A percentile compares a stretch with the other conserved stretches of the same genome.
Evolutionary conservation across 768 basidiomycete genomes (phyloP).

Genomic region (Russula ochroleuca): DNA sequence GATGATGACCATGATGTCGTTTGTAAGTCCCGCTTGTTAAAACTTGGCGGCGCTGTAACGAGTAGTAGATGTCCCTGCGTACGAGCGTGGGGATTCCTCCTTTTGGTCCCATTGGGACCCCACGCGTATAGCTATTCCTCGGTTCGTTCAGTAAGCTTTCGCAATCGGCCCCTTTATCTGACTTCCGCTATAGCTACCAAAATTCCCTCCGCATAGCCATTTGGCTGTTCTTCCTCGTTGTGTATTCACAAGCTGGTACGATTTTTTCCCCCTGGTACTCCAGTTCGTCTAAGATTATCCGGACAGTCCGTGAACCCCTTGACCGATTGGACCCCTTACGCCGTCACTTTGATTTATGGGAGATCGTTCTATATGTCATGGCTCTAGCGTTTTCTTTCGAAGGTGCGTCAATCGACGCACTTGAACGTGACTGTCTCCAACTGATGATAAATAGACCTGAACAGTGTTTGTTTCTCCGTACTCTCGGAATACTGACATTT

Average conservation of each 20-base stretch:
- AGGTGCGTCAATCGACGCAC: conserved; percentile 44
- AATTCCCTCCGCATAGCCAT: conserved; percentile 73
- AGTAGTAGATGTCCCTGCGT: conserved; percentile 61
- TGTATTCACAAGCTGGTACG: conserved; percentile 81
- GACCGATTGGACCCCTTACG: conserved; percentile 58
- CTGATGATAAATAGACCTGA: conserved; percentile 40
- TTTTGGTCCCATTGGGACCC: conserved; percentile 76
- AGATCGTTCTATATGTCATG: conserved; percentile 74
- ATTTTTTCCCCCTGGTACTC: neutral
- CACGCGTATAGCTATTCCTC: conserved; percentile 73
- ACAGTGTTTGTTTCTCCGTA: conserved; percentile 43
- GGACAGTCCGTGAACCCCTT: conserved; percentile 68
- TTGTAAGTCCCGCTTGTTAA: conserved; percentile 43
- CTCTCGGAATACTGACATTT: conserved; percentile 3
- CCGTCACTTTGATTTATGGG: conserved; percentile 68
- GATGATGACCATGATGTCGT: conserved; percentile 73
- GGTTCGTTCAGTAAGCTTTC: conserved; percentile 36
- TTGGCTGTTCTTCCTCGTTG: conserved; percentile 73
- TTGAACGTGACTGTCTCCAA: neutral
- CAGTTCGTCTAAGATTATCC: conserved; percentile 9
- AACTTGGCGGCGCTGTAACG: conserved; percentile 3
- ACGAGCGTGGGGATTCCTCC: conserved; percentile 45
- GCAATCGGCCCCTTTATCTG: neutral
- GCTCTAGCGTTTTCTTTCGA: conserved; percentile 73
- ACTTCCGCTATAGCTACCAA: conserved; percentile 57